Percentiles rank a stretch among this genome's conserved stretches.
Evolutionary conservation across 495 filamentous ascomycete genomes (phyloP).

Genomic region (Tricharina praecox): DNA sequence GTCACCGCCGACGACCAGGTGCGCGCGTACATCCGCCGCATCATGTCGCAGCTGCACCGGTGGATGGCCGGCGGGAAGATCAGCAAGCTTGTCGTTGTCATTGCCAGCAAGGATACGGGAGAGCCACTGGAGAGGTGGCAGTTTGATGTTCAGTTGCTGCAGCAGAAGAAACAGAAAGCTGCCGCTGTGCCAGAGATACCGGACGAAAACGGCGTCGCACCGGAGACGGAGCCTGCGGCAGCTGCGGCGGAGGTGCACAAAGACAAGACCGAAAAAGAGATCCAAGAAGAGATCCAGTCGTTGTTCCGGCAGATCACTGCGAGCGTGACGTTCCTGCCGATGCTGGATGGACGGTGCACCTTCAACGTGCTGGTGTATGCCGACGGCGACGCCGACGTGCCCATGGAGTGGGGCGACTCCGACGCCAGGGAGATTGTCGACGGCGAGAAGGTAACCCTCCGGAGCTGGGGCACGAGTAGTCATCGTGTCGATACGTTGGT

Average conservation of each 20-base stretch:
- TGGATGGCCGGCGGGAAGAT: constrained; percentile 97
- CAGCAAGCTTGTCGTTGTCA: constrained; percentile 85
- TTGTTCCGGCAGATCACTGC: constrained; percentile 97
- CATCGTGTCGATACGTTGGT: constrained; percentile 89
- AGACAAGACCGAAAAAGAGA: constrained; percentile 71
- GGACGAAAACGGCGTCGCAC: neutral
- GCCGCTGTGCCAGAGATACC: neutral
- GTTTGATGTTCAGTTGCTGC: constrained; percentile 57
- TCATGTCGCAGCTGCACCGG: constrained; percentile 46
- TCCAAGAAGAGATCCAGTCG: constrained; percentile 84
- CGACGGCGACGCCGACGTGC: constrained; percentile 89
- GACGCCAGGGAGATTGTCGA: constrained; percentile 95
- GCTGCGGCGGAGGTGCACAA: neutral
- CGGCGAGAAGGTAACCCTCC: constrained; percentile 84
- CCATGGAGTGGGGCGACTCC: constrained; percentile 96
- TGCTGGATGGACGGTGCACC: constrained; percentile 82
- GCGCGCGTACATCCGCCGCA: constrained; percentile 77
- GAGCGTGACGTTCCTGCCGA: constrained; percentile 88
- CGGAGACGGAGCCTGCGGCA: neutral
- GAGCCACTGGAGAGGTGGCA: constrained; percentile 96
- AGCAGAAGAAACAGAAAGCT: too few relatives aligned
- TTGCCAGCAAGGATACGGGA: constrained; percentile 89
- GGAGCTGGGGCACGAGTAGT: constrained; percentile 87
- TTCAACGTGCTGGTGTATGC: constrained; percentile 98
- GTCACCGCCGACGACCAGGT: constrained; percentile 94